phyloP scores from a whole-genome alignment of 2,329 filamentous ascomycete genomes.

The Drechslerella coelobrocha region DNA sequence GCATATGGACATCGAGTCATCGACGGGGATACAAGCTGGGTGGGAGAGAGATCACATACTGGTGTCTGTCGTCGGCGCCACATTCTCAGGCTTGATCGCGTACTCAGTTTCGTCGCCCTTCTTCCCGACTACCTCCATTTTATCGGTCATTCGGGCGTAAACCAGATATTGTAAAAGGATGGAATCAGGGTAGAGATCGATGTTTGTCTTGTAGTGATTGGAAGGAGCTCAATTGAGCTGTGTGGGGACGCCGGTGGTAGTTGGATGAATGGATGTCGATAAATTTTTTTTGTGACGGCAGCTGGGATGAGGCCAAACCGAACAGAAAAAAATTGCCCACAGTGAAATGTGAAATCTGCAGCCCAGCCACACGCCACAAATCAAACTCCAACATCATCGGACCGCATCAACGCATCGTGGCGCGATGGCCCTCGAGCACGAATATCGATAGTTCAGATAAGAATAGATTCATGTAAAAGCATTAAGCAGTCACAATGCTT shows the following conservation, averaged over 20 bases:
- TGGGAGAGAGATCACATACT: slow-evolving; percentile 63
- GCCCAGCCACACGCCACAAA: slow-evolving; percentile 14
- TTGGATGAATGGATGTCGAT: not conserved
- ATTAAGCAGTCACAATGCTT: too few species aligned
- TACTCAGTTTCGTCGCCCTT: slow-evolving; percentile 72
- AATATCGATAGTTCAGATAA: too few species aligned
- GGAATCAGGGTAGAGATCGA: slow-evolving; percentile 17
- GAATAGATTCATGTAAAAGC: too few species aligned
- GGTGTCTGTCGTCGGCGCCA: slow-evolving; percentile 78
- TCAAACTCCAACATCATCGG: slow-evolving; percentile 26
- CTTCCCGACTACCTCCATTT: slow-evolving; percentile 62
- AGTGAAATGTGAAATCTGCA: not conserved
- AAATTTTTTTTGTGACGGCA: slow-evolving; percentile 23
- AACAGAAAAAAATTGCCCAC: slow-evolving; percentile 43
- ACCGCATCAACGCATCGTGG: slow-evolving; percentile 12
- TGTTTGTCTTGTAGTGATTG: not conserved
- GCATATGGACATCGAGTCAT: not conserved
- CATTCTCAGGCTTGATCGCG: slow-evolving; percentile 89
- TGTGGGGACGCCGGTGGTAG: slow-evolving; percentile 6
- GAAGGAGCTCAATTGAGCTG: slow-evolving; percentile 24
- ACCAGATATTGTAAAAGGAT: not conserved
- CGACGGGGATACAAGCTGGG: not conserved
- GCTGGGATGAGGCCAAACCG: slow-evolving; percentile 32
- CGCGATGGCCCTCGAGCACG: not conserved
- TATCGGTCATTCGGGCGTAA: slow-evolving; percentile 51